Evolutionary conservation across 2,329 filamentous ascomycete genomes (phyloP).

Genomic region (Cercospora canescens): DNA sequence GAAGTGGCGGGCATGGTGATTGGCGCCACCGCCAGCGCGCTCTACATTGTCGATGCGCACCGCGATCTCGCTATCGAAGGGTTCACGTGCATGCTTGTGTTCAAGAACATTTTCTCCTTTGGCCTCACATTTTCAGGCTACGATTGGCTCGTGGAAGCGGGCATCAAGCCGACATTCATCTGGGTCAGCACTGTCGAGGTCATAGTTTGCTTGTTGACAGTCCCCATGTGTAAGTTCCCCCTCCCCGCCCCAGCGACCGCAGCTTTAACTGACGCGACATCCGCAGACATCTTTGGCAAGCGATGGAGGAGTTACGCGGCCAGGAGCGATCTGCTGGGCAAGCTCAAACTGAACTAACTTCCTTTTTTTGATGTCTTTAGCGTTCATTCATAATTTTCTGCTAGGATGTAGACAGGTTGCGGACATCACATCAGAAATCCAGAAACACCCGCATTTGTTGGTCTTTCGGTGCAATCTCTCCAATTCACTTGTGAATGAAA

Average conservation of each 20-base stretch:
- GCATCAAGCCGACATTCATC: slow-evolving; percentile 68
- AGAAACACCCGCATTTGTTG: no score
- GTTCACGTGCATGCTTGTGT: slow-evolving; percentile 86
- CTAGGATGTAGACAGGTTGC: not conserved
- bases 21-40: slow-evolving; percentile 77
- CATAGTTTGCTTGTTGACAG: slow-evolving; percentile 69
- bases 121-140: slow-evolving; percentile 81
- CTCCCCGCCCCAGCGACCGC: not conserved
- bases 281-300: slow-evolving; percentile 76
- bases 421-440: no score
- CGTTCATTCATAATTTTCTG: not conserved
- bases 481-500: no score
- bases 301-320: slow-evolving; percentile 72
- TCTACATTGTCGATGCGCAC: slow-evolving; percentile 93
- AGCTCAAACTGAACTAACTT: slow-evolving; percentile 13
- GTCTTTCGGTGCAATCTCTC: not conserved
- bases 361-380: not conserved
- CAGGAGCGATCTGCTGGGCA: slow-evolving; percentile 66
- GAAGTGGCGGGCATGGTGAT: slow-evolving; percentile 90
- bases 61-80: slow-evolving; percentile 82
- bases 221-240: slow-evolving; percentile 71
- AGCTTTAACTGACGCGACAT: not conserved
- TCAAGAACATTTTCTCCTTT: slow-evolving; percentile 94
- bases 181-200: slow-evolving; percentile 76
- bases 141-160: slow-evolving; percentile 69